These are phyloP conservation scores for Stagonosporopsis vannaccii DNA, from an alignment of 2,329 filamentous ascomycete species.

Conservation along the genomic window DNA sequence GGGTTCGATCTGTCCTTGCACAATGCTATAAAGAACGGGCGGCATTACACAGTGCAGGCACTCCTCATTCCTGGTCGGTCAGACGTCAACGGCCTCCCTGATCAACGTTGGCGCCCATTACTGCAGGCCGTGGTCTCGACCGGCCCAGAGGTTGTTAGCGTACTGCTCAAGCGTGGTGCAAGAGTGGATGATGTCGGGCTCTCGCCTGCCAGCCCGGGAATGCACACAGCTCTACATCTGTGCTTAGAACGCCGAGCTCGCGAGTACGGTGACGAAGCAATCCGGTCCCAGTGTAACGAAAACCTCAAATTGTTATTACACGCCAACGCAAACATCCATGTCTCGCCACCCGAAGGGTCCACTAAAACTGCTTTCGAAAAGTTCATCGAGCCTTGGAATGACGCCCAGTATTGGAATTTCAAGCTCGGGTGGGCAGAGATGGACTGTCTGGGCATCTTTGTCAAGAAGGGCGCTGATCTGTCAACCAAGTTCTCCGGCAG, in stretches of 20 bases:
- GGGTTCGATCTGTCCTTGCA: constrained; percentile 44
- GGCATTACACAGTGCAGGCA: constrained; percentile 38
- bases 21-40: constrained; percentile 47
- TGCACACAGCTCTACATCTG: constrained; percentile 36
- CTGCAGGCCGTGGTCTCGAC: constrained; percentile 44
- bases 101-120: constrained; percentile 38
- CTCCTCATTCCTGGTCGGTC: constrained; percentile 33
- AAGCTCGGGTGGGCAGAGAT: constrained; percentile 30
- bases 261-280: constrained; percentile 24
- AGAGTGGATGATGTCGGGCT: constrained; percentile 31
- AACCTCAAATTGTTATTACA: constrained; percentile 40
- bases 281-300: constrained; percentile 31
- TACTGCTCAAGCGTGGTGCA: constrained; percentile 41
- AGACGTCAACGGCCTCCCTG: constrained; percentile 37
- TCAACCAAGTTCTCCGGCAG: constrained; percentile 30
- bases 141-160: constrained; percentile 37
- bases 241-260: constrained; percentile 33
- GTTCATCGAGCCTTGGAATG: constrained; percentile 42
- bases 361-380: constrained; percentile 30
- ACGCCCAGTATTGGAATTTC: constrained; percentile 31
- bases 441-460: constrained; percentile 38
- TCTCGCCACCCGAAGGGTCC: constrained; percentile 21
- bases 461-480: constrained; percentile 35
- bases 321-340: constrained; percentile 39
- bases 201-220: constrained; percentile 12